Evolutionary conservation across 2,329 filamentous ascomycete species (phyloP).

Genomic region (Trichoderma guizhouense): DNA sequence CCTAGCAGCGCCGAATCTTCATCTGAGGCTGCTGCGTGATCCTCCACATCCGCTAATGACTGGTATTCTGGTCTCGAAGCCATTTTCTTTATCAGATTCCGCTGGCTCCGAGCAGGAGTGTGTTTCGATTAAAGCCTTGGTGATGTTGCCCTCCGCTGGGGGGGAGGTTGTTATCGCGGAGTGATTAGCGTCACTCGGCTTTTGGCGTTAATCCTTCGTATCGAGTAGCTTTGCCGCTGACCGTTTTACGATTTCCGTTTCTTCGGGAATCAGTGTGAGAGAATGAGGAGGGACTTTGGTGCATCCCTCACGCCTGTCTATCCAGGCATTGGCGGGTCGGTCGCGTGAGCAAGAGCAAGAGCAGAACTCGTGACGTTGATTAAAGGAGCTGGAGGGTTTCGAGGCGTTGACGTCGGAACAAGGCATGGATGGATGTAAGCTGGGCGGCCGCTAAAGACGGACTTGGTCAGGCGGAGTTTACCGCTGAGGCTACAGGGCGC

Average conservation of each 20-base stretch:
- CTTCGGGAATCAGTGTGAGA: not conserved
- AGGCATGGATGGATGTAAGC: not conserved
- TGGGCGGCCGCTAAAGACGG: not conserved
- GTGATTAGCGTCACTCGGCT: not conserved
- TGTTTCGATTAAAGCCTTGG: not conserved
- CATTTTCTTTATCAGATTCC: not conserved
- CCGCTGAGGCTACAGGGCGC: slow-evolving; percentile 5
- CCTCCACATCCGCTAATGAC: slow-evolving; percentile 27
- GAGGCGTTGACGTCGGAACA: not conserved
- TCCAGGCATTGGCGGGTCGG: not conserved
- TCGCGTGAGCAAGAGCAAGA: not conserved
- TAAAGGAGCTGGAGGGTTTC: not conserved
- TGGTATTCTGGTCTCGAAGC: slow-evolving; percentile 26
- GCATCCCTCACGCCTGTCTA: not conserved
- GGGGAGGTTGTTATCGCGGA: not conserved
- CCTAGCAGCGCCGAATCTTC: slow-evolving; percentile 12
- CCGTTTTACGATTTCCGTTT: not conserved
- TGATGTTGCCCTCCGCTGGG: not conserved
- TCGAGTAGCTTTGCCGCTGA: not conserved
- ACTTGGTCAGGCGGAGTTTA: not conserved
- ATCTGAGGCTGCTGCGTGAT: not conserved
- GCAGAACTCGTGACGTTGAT: not conserved
- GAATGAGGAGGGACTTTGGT: not conserved
- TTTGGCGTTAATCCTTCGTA: not conserved
- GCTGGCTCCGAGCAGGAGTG: not conserved